phyloP scores from a whole-genome alignment of 1,139 yeast genomes.

The Zygoascus sp. region DNA sequence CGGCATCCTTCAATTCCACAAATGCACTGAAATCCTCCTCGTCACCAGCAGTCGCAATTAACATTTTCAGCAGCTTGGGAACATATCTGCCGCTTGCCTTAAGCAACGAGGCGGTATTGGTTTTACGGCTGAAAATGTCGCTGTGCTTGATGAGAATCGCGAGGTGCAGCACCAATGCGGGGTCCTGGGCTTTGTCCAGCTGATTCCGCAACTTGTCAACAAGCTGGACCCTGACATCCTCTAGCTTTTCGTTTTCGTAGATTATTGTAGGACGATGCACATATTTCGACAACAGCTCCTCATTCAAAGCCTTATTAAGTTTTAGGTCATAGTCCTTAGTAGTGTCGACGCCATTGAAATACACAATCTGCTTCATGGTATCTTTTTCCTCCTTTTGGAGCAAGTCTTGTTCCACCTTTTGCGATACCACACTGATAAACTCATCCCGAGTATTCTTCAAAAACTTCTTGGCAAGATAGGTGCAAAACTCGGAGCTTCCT shows the following conservation, averaged over 20 bases:
- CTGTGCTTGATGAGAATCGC: slow-evolving; percentile 27
- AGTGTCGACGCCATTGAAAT: slow-evolving; percentile 18
- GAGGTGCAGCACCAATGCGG: slow-evolving; percentile 29
- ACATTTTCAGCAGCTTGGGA: slow-evolving; percentile 28
- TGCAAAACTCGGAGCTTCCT: background rate
- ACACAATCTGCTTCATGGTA: slow-evolving; percentile 14
- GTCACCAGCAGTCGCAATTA: slow-evolving; percentile 10
- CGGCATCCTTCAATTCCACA: slow-evolving; percentile 19
- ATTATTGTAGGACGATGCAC: slow-evolving; percentile 9
- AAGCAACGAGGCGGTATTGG: slow-evolving; percentile 20
- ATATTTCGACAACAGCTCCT: slow-evolving; percentile 18
- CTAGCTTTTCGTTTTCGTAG: slow-evolving; percentile 11
- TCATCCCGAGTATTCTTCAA: background rate
- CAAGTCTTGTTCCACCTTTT: background rate
- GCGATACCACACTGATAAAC: background rate
- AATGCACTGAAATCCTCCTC: slow-evolving; percentile 10
- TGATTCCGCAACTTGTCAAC: slow-evolving; percentile 17
- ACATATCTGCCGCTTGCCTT: slow-evolving; percentile 32
- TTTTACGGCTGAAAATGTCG: slow-evolving; percentile 15
- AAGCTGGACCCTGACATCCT: slow-evolving; percentile 14
- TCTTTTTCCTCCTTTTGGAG: slow-evolving; percentile 3
- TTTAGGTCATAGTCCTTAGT: slow-evolving; percentile 17
- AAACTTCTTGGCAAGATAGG: background rate
- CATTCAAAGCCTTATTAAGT: slow-evolving; percentile 15
- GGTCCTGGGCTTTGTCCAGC: slow-evolving; percentile 23